Evolutionary conservation across 306 rosid species (phyloP).

Genomic region (Inga laurina): DNA sequence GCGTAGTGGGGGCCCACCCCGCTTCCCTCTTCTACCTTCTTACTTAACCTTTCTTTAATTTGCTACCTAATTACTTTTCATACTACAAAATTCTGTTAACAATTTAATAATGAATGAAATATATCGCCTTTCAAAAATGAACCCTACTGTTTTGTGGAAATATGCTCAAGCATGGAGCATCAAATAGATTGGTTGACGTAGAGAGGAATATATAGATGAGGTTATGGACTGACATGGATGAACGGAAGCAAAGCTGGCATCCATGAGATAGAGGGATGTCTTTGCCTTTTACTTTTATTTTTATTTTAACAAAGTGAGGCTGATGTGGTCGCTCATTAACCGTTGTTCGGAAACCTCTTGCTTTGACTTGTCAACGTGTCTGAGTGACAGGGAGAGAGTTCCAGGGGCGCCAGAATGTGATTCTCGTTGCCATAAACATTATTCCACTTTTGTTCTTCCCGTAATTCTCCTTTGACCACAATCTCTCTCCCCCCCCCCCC

Average conservation of each 20-base stretch:
- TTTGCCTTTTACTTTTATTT: neutral
- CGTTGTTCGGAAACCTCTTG: neutral
- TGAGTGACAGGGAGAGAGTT: neutral
- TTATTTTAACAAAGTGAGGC: neutral
- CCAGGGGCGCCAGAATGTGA: neutral
- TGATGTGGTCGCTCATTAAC: neutral
- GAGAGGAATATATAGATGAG: no score
- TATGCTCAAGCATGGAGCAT: neutral
- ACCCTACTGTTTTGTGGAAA: no score
- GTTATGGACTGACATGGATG: neutral
- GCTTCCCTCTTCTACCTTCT: neutral
- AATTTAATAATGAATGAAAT: no score
- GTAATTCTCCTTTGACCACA: neutral
- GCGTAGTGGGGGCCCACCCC: neutral
- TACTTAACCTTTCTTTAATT: neutral
- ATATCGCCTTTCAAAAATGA: no score
- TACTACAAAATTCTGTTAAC: no score
- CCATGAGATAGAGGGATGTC: neutral
- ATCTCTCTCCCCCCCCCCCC: neutral
- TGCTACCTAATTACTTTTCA: neutral
- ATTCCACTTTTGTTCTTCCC: neutral
- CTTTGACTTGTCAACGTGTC: slow-evolving; percentile 14
- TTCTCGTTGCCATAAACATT: neutral
- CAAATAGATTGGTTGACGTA: neutral
- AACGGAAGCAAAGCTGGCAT: neutral